phyloP scores from a whole-genome alignment of 805 yeast genomes.

The Schizosaccharomyces japonicus region DNA sequence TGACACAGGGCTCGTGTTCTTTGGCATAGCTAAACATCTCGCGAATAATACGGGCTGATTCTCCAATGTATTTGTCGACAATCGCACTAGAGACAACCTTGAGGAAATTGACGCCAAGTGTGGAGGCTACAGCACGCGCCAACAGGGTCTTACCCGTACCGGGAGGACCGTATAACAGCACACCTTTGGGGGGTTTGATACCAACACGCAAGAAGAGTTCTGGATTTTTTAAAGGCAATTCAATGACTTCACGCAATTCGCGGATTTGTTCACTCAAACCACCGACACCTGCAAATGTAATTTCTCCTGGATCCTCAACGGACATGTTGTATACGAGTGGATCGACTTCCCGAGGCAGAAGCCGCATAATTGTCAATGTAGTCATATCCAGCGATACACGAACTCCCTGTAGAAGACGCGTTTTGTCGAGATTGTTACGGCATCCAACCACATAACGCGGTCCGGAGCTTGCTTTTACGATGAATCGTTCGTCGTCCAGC shows the following conservation, averaged over 20 bases:
- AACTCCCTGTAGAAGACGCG: conserved; percentile 68
- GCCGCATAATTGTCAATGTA: conserved; percentile 89
- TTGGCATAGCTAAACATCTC: conserved; percentile 96
- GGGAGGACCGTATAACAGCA: conserved; percentile 87
- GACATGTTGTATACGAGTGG: conserved; percentile 97
- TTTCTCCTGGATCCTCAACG: conserved; percentile 89
- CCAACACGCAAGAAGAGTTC: conserved; percentile 89
- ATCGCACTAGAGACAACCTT: conserved; percentile 97
- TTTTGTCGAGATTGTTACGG: conserved; percentile 72
- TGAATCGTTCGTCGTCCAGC: conserved; percentile 67
- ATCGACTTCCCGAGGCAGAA: conserved; percentile 91
- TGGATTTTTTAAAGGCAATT: conserved; percentile 87
- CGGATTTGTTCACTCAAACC: conserved; percentile 88
- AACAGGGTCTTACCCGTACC: conserved; percentile 92
- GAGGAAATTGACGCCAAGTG: conserved; percentile 91
- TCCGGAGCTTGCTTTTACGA: conserved; percentile 30
- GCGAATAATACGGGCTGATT: conserved; percentile 83
- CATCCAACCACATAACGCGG: conserved; percentile 96
- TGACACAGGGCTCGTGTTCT: conserved; percentile 94
- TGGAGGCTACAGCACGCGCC: conserved; percentile 96
- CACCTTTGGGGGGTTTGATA: conserved; percentile 97
- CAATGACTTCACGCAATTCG: conserved; percentile 91
- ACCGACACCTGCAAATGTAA: conserved; percentile 85
- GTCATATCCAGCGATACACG: conserved; percentile 95
- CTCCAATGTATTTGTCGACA: conserved; percentile 95